phyloP scores from a whole-genome alignment of 495 filamentous ascomycete genomes.

The Beverwykella pulmonaria region DNA sequence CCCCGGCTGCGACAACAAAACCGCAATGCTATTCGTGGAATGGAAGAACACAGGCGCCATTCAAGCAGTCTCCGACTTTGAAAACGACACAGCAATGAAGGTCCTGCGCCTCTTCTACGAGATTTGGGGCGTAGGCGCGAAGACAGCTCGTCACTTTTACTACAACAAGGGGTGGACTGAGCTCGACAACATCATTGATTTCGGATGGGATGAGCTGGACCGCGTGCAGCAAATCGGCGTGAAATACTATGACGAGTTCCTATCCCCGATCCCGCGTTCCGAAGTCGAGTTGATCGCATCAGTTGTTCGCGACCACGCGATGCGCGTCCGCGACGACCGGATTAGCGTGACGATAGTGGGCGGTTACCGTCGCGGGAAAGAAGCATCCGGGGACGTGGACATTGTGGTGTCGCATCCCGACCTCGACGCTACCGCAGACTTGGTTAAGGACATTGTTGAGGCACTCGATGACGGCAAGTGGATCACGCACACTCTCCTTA shows the following conservation, averaged over 20 bases:
- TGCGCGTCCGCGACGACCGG: constrained; percentile 51
- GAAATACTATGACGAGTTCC: constrained; percentile 93
- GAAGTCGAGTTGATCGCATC: constrained; percentile 74
- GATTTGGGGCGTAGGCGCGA: constrained; percentile 89
- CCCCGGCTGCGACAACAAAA: constrained; percentile 81
- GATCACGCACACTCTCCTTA: constrained; percentile 79
- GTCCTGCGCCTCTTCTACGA: constrained; percentile 70
- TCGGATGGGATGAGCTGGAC: constrained; percentile 73
- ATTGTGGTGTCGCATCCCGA: constrained; percentile 81
- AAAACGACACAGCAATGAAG: constrained; percentile 64
- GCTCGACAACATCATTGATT: constrained; percentile 81
- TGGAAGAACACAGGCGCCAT: constrained; percentile 66
- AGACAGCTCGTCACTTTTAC: constrained; percentile 82
- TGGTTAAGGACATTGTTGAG: constrained; percentile 68
- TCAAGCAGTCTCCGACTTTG: constrained; percentile 63
- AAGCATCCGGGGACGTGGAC: constrained; percentile 76
- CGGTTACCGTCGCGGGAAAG: constrained; percentile 82
- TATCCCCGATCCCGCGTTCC: constrained; percentile 64
- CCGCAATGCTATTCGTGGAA: constrained; percentile 76
- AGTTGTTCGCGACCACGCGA: constrained; percentile 65
- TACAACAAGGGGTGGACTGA: constrained; percentile 72
- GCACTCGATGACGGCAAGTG: constrained; percentile 67
- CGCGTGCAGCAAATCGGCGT: constrained; percentile 90
- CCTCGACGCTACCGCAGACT: constrained; percentile 61
- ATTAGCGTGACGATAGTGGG: constrained; percentile 79